These are phyloP conservation scores for Fraxinus greggii DNA, from an alignment of 305 asterid species.

Conservation along the genomic window DNA sequence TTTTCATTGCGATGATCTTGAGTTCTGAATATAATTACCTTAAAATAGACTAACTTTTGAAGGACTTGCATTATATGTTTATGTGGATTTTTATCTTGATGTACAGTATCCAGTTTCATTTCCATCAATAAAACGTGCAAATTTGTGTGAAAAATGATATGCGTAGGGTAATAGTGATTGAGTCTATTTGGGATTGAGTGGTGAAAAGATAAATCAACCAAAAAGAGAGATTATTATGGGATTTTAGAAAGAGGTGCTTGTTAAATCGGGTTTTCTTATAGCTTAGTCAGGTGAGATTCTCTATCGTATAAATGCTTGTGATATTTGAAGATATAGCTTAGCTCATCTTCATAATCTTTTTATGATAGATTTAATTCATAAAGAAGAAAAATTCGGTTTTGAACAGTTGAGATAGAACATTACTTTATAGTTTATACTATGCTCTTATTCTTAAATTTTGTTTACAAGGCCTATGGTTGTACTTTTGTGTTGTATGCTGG, in stretches of 20 bases:
- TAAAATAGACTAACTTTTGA: background rate
- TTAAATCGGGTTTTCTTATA: background rate
- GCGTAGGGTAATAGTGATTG: background rate
- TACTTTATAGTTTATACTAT: background rate
- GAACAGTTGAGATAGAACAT: background rate
- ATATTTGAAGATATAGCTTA: background rate
- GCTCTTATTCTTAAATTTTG: background rate
- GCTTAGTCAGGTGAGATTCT: background rate
- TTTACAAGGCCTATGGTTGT: background rate
- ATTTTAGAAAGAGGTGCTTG: background rate
- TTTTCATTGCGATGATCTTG: background rate
- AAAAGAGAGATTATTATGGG: background rate
- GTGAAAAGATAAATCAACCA: background rate
- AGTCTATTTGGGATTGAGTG: background rate
- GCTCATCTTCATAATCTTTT: background rate
- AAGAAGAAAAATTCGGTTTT: background rate
- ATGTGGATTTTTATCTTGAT: background rate
- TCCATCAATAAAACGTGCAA: background rate
- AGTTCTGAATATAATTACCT: background rate
- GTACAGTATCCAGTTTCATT: background rate
- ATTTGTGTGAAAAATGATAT: background rate
- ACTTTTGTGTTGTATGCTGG: background rate
- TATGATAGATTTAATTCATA: background rate
- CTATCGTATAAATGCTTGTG: background rate
- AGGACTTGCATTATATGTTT: background rate